These are phyloP conservation scores for Colletotrichum echinochloae DNA, from an alignment of 2,329 filamentous ascomycete species.

Conservation along the genomic window DNA sequence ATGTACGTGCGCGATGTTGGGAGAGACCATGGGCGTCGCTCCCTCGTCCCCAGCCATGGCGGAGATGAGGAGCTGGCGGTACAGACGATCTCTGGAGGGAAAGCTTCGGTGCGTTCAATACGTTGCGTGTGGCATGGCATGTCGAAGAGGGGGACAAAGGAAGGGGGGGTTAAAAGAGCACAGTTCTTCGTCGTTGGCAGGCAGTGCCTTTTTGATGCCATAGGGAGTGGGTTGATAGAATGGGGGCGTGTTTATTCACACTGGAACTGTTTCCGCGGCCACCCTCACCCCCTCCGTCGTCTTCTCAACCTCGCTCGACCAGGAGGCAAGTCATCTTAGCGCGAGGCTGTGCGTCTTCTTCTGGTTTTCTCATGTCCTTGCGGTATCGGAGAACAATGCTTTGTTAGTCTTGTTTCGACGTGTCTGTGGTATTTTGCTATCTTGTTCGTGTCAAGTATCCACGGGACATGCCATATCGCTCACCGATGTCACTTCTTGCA, in stretches of 20 bases:
- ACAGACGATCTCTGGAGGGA: not conserved
- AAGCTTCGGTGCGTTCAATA: not conserved
- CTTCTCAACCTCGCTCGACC: not conserved
- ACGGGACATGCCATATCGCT: not conserved
- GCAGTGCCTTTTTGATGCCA: slow-evolving; percentile 7
- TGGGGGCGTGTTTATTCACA: not conserved
- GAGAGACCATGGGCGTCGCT: not conserved
- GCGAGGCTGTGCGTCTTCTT: slow-evolving; percentile 27
- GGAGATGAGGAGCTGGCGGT: slow-evolving; percentile 27
- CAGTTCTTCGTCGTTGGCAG: slow-evolving; percentile 26
- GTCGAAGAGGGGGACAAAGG: not conserved
- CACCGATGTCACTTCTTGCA: not conserved
- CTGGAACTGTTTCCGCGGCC: slow-evolving; percentile 16
- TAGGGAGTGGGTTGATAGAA: not conserved
- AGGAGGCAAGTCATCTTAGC: slow-evolving; percentile 21
- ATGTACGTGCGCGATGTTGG: slow-evolving; percentile 11
- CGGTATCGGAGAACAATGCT: slow-evolving; percentile 37
- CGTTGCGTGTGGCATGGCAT: not conserved
- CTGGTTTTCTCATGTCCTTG: slow-evolving; percentile 5
- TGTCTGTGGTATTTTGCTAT: slow-evolving; percentile 17
- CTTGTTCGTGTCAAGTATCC: not conserved
- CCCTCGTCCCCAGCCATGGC: slow-evolving; percentile 15
- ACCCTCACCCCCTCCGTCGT: not conserved
- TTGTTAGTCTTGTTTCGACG: slow-evolving; percentile 15
- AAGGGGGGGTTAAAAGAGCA: not conserved